Conservation (phyloP, 192 early-diverging fungal species). For the Coemansia sp. region DNA sequence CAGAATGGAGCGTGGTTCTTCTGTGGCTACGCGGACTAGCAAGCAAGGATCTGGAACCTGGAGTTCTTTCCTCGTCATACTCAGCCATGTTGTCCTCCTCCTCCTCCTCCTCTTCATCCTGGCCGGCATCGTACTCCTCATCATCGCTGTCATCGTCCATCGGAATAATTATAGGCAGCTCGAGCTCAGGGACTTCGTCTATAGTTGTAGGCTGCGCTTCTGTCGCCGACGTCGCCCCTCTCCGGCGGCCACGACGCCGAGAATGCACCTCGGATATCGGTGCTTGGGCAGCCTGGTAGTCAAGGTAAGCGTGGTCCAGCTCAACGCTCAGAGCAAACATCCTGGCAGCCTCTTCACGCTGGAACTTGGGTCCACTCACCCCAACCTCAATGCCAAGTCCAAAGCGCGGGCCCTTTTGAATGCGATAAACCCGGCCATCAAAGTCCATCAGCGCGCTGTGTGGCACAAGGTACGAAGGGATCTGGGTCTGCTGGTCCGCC, state of each 20-base stretch:
- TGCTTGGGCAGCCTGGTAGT: slow-evolving; percentile 28
- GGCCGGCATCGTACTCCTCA: slow-evolving; percentile 57
- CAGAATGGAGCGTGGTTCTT: background rate
- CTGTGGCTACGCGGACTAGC: background rate
- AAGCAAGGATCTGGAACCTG: background rate
- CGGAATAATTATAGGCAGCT: slow-evolving; percentile 51
- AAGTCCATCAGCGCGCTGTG: slow-evolving; percentile 63
- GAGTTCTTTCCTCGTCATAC: slow-evolving; percentile 10
- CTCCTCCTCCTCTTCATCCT: slow-evolving; percentile 61
- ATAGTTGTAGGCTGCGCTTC: background rate
- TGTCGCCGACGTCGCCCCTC: background rate
- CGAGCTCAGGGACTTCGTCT: slow-evolving; percentile 34
- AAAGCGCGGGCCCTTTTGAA: slow-evolving; percentile 59
- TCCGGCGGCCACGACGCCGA: slow-evolving; percentile 16
- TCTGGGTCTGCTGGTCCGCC: slow-evolving; percentile 70
- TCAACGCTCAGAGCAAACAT: slow-evolving; percentile 53
- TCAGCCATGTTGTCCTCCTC: slow-evolving; percentile 47
- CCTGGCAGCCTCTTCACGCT: slow-evolving; percentile 56
- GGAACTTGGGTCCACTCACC: slow-evolving; percentile 46
- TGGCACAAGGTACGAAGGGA: slow-evolving; percentile 66
- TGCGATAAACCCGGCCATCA: slow-evolving; percentile 66
- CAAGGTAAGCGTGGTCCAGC: slow-evolving; percentile 52
- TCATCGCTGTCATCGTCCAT: slow-evolving; percentile 64
- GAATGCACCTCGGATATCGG: slow-evolving; percentile 38
- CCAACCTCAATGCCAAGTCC: slow-evolving; percentile 60